phyloP scores from a whole-genome alignment of 371 early-diverging fungal genomes.

The Mucor indicus region DNA sequence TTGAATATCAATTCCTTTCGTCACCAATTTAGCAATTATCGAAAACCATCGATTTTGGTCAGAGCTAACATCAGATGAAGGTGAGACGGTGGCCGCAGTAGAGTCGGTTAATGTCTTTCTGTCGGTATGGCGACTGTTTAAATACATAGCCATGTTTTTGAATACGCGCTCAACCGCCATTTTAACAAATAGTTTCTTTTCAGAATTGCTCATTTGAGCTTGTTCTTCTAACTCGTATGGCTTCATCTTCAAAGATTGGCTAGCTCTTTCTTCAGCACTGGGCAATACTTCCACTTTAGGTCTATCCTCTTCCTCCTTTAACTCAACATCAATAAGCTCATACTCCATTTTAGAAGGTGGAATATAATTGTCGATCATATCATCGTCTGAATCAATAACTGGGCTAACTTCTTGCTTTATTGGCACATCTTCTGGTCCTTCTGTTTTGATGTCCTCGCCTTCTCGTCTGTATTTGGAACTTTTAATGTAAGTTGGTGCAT shows the following conservation, averaged over 20 bases:
- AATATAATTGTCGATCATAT: background rate
- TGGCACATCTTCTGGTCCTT: background rate
- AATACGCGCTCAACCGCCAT: slow-evolving; percentile 38
- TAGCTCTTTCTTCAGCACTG: slow-evolving; percentile 45
- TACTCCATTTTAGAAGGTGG: background rate
- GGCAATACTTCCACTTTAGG: slow-evolving; percentile 23
- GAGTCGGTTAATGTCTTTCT: slow-evolving; percentile 2
- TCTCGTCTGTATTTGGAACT: slow-evolving; percentile 9
- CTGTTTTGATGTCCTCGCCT: background rate
- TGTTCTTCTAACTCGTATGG: slow-evolving; percentile 34
- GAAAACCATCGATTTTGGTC: slow-evolving; percentile 31
- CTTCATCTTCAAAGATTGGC: slow-evolving; percentile 39
- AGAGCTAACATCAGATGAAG: too few relatives aligned
- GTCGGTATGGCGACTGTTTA: too few relatives aligned
- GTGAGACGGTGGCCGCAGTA: too few relatives aligned
- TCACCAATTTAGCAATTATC: slow-evolving; percentile 32
- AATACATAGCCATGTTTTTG: background rate
- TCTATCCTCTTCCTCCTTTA: slow-evolving; percentile 1
- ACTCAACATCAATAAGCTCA: background rate
- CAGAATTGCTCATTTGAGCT: slow-evolving; percentile 1
- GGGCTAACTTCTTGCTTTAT: background rate
- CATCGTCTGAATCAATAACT: slow-evolving; percentile 11
- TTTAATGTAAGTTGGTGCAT: slow-evolving; percentile 16
- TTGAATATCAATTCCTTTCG: slow-evolving; percentile 16
- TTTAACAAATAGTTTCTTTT: slow-evolving; percentile 28